phyloP scores from a whole-genome alignment of 768 basidiomycete genomes.

The Leccinum variicolor region DNA sequence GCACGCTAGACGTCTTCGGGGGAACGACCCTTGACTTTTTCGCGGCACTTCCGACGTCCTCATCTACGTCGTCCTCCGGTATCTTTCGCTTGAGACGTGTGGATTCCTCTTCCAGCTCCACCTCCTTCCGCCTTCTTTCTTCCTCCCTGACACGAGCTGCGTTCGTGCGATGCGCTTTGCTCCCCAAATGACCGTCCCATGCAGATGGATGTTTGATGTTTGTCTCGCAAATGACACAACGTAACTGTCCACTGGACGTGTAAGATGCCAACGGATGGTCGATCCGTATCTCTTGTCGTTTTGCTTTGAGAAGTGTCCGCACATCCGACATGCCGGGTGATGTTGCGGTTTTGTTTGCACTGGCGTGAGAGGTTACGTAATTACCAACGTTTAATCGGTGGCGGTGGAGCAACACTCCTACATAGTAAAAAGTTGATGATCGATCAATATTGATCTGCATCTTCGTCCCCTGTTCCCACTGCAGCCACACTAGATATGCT shows the following conservation, averaged over 20 bases:
- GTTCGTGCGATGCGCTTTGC: constrained; percentile 72
- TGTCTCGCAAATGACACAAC: constrained; percentile 62
- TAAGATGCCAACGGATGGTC: constrained; percentile 74
- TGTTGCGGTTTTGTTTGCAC: background rate
- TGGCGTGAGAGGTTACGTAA: background rate
- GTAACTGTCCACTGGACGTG: constrained; percentile 59
- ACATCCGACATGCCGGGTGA: constrained; percentile 62
- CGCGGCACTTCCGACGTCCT: constrained; percentile 19
- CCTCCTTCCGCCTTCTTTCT: constrained; percentile 40
- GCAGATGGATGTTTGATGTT: constrained; percentile 72
- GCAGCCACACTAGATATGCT: background rate
- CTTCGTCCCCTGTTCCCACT: too few species aligned
- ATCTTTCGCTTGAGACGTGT: constrained; percentile 34
- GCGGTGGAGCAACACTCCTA: too few species aligned
- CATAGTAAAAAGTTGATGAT: too few species aligned
- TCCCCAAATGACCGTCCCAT: constrained; percentile 87
- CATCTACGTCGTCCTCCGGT: constrained; percentile 24
- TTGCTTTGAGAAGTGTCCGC: constrained; percentile 79
- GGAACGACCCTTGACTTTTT: constrained; percentile 31
- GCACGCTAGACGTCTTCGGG: constrained; percentile 37
- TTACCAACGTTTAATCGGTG: too few species aligned
- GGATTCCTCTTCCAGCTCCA: constrained; percentile 35
- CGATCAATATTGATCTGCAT: too few species aligned
- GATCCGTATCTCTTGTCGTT: constrained; percentile 71
- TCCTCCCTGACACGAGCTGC: constrained; percentile 57